A percentile compares a stretch with the other conserved stretches of the same genome.
These are phyloP conservation scores for Lactifluus hygrophoroides DNA, from an alignment of 768 basidiomycete species.

Conservation along the genomic window DNA sequence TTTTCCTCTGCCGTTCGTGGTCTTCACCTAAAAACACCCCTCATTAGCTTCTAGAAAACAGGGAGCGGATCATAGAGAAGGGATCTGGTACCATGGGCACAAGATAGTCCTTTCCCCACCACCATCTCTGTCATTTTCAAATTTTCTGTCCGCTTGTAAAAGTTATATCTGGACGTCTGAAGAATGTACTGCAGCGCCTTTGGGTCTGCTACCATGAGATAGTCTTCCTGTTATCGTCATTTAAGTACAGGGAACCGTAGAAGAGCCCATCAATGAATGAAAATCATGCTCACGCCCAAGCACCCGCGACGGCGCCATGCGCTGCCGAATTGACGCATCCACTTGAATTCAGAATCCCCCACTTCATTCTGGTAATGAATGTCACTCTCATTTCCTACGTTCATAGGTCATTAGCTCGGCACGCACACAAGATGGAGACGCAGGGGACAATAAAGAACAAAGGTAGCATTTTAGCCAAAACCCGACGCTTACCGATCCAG, in stretches of 20 bases:
- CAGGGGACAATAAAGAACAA: too few relatives aligned
- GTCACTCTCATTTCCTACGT: slow-evolving; percentile 23
- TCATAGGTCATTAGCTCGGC: neutral
- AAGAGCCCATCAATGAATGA: neutral
- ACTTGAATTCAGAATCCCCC: slow-evolving; percentile 20
- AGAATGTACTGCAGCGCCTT: slow-evolving; percentile 26
- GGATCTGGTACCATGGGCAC: slow-evolving; percentile 14
- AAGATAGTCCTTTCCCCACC: slow-evolving; percentile 17
- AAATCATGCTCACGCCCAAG: slow-evolving; percentile 14
- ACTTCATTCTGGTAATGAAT: slow-evolving; percentile 21
- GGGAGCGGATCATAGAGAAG: neutral
- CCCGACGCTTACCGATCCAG: slow-evolving; percentile 1
- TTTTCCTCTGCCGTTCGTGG: slow-evolving; percentile 22
- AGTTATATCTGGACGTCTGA: slow-evolving; percentile 25
- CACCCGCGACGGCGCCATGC: slow-evolving; percentile 17
- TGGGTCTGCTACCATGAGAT: neutral
- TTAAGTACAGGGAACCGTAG: neutral
- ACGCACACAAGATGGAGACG: neutral
- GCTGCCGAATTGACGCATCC: slow-evolving; percentile 9
- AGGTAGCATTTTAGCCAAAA: neutral
- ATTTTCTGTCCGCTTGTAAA: slow-evolving; percentile 14
- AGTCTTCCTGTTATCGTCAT: neutral
- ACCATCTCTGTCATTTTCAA: slow-evolving; percentile 20
- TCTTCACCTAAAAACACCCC: slow-evolving; percentile 11
- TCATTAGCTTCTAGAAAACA: neutral